Evolutionary conservation across 306 rosid species (phyloP).

Genomic region (Luffa aegyptiaca): DNA sequence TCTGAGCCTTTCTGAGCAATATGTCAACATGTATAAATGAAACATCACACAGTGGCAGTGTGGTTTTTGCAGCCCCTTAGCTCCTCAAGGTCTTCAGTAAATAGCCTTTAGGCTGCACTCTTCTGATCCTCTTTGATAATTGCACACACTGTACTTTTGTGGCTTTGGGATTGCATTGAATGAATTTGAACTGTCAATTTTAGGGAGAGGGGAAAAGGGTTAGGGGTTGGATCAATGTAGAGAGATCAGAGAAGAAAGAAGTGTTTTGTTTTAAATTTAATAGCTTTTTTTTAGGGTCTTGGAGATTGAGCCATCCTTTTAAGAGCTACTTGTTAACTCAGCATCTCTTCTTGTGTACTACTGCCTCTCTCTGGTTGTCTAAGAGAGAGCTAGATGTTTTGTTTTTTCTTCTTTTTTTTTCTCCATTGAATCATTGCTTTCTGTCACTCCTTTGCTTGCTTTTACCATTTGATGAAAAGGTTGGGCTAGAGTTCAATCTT

Average conservation of each 20-base stretch:
- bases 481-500: background rate
- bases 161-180: background rate
- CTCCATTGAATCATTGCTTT: background rate
- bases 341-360: constrained; percentile 10
- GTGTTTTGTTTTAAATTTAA: background rate
- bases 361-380: background rate
- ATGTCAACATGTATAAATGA: background rate
- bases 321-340: constrained; percentile 1
- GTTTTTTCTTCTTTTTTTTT: background rate
- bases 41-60: background rate
- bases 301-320: background rate
- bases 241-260: background rate
- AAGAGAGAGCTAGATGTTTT: background rate
- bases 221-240: background rate
- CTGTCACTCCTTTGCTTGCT: background rate
- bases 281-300: background rate
- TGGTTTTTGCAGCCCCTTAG: background rate
- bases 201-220: background rate
- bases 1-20: background rate
- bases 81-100: background rate
- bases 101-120: background rate
- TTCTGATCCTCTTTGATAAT: background rate
- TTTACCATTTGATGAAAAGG: background rate
- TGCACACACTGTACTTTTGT: background rate
- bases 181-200: background rate